Evolutionary conservation across 2,329 filamentous ascomycete genomes (phyloP).

Genomic region (Colletotrichum navitas): DNA sequence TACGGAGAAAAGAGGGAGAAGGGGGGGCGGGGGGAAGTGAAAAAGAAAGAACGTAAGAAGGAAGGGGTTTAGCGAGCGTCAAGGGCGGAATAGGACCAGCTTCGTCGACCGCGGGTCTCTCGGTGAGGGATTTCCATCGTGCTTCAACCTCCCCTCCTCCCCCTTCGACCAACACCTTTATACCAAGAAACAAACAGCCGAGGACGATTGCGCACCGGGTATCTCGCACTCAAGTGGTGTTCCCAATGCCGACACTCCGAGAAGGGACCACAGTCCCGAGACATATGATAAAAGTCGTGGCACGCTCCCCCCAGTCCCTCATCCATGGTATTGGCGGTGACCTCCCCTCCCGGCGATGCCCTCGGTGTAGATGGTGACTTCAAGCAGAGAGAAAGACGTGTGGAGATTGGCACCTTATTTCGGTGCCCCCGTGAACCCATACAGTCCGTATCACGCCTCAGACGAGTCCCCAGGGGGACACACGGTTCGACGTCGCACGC

Average conservation of each 20-base stretch:
- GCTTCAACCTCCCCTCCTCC: not conserved
- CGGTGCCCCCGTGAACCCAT: not conserved
- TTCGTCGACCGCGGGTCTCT: not conserved
- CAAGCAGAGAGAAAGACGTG: not conserved
- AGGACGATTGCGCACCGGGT: not conserved
- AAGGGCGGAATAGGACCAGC: not conserved
- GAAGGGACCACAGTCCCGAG: not conserved
- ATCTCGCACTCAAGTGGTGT: not conserved
- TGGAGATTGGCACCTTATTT: not conserved
- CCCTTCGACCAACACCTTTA: conserved; percentile 21
- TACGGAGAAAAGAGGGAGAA: too few relatives aligned
- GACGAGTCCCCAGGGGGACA: not conserved
- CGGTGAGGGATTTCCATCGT: not conserved
- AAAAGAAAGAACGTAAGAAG: not conserved
- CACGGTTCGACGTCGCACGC: conserved; percentile 1
- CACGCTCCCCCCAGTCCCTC: not conserved
- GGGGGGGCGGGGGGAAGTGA: too few relatives aligned
- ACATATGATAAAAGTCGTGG: not conserved
- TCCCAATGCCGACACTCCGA: not conserved
- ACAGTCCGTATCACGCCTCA: not conserved
- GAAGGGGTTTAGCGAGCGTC: not conserved
- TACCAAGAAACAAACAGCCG: not conserved
- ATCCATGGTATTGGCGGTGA: not conserved
- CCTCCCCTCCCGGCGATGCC: not conserved
- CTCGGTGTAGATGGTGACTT: not conserved